Percentiles rank a stretch among this genome's conserved stretches.
phyloP scores from a whole-genome alignment of 108 stramenopile species.

The Cyclostephanos invisitatus region DNA sequence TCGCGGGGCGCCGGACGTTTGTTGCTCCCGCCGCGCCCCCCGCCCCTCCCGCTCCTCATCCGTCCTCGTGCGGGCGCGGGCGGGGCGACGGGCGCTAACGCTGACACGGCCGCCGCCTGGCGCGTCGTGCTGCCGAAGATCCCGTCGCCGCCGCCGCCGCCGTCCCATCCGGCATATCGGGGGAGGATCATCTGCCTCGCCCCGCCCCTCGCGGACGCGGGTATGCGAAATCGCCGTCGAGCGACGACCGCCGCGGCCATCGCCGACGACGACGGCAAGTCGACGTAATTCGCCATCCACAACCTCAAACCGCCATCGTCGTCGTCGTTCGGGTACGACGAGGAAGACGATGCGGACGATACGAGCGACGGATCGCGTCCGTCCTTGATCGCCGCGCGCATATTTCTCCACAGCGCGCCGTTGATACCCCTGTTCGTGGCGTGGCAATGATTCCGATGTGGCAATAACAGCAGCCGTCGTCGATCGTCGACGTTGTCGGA shows the following conservation, averaged over 20 bases:
- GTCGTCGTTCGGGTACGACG: background rate
- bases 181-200: background rate
- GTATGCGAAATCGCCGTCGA: background rate
- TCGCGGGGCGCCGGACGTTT: slow-evolving; percentile 10
- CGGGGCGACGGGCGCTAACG: background rate
- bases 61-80: background rate
- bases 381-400: slow-evolving; percentile 21
- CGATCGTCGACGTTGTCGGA: background rate
- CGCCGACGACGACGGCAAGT: background rate
- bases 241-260: background rate
- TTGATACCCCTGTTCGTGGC: slow-evolving; percentile 24
- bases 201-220: background rate
- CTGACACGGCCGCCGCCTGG: background rate
- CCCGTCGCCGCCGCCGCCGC: background rate
- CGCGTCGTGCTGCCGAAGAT: background rate
- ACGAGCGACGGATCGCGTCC: slow-evolving; percentile 24
- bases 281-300: background rate
- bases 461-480: background rate
- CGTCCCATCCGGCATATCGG: too few relatives aligned
- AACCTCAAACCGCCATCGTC: background rate
- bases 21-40: background rate
- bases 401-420: slow-evolving; percentile 20
- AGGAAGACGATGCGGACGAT: background rate
- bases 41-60: background rate
- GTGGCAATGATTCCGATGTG: slow-evolving; percentile 28